These are phyloP conservation scores for Phaeotremella skinneri DNA, from an alignment of 768 basidiomycete genomes.

Conservation along the genomic window DNA sequence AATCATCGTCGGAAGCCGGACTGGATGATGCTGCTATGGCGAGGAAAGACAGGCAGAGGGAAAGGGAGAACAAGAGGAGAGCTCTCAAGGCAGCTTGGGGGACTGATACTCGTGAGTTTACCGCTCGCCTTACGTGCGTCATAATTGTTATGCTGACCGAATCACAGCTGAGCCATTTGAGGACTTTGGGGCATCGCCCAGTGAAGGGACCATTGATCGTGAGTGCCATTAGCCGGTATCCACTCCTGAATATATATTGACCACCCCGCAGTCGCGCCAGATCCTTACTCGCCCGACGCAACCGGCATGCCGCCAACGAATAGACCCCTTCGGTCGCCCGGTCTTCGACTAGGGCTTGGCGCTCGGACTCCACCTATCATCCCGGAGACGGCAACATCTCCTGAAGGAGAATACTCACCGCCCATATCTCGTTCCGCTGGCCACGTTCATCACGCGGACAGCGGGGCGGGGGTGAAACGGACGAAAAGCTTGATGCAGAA, in stretches of 20 bases:
- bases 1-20: not conserved
- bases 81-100: conserved; percentile 52
- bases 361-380: conserved; percentile 27
- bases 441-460: not conserved
- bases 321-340: conserved; percentile 37
- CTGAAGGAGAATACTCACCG: conserved; percentile 20
- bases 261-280: conserved; percentile 19
- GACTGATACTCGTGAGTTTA: conserved; percentile 47
- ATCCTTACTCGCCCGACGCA: conserved; percentile 26
- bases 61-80: conserved; percentile 46
- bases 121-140: not conserved
- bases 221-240: conserved; percentile 13
- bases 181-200: conserved; percentile 46
- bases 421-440: conserved; percentile 5
- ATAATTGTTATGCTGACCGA: conserved; percentile 7
- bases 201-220: conserved; percentile 35
- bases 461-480: conserved; percentile 42
- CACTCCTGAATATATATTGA: conserved; percentile 1
- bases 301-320: conserved; percentile 13
- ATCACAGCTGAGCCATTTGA: conserved; percentile 49
- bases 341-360: conserved; percentile 30
- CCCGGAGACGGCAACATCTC: conserved; percentile 24
- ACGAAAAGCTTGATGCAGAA: conserved; percentile 52
- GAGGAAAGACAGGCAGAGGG: conserved; percentile 38
- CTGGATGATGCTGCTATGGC: conserved; percentile 38